Conservation (phyloP, 1,139 yeast species). For the Yamadazyma dushanensis region DNA sequence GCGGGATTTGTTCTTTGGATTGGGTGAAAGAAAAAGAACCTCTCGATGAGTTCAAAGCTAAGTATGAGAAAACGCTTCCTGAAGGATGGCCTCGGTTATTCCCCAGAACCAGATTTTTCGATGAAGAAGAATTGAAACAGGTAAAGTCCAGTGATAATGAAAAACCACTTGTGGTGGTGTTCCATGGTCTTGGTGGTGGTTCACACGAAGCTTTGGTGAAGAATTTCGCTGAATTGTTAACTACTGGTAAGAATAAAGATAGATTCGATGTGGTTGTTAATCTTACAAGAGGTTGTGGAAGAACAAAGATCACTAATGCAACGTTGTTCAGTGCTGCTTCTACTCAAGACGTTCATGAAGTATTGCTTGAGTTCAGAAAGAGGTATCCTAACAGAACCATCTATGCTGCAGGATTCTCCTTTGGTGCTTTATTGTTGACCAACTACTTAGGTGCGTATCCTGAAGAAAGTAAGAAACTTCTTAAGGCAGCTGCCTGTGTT, state of each 20-base stretch:
- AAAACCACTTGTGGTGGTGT: slow-evolving; percentile 65
- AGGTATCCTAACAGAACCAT: slow-evolving; percentile 72
- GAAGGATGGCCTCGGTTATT: slow-evolving; percentile 75
- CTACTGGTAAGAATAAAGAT: slow-evolving; percentile 21
- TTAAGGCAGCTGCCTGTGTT: slow-evolving; percentile 66
- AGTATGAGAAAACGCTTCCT: slow-evolving; percentile 56
- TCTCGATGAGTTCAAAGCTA: slow-evolving; percentile 46
- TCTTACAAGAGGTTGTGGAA: slow-evolving; percentile 85
- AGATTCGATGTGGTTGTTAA: slow-evolving; percentile 67
- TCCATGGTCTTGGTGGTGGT: slow-evolving; percentile 92
- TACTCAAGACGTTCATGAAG: slow-evolving; percentile 70
- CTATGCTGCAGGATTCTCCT: slow-evolving; percentile 78
- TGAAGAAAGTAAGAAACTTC: slow-evolving; percentile 30
- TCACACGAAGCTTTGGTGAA: slow-evolving; percentile 87
- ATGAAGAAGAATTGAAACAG: slow-evolving; percentile 34
- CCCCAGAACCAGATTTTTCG: slow-evolving; percentile 73
- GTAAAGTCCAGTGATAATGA: slow-evolving; percentile 23
- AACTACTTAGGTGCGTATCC: slow-evolving; percentile 76
- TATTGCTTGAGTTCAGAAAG: slow-evolving; percentile 50
- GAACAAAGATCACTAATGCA: slow-evolving; percentile 76
- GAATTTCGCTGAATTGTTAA: slow-evolving; percentile 48
- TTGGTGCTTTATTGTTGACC: slow-evolving; percentile 80
- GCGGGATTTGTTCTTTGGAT: slow-evolving; percentile 75
- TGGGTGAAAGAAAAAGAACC: slow-evolving; percentile 63
- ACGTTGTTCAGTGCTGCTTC: slow-evolving; percentile 73